A percentile compares a stretch with the other conserved stretches of the same genome.
These are phyloP conservation scores for Xylariaceae sp. DNA, from an alignment of 2,329 filamentous ascomycete species.

Conservation along the genomic window DNA sequence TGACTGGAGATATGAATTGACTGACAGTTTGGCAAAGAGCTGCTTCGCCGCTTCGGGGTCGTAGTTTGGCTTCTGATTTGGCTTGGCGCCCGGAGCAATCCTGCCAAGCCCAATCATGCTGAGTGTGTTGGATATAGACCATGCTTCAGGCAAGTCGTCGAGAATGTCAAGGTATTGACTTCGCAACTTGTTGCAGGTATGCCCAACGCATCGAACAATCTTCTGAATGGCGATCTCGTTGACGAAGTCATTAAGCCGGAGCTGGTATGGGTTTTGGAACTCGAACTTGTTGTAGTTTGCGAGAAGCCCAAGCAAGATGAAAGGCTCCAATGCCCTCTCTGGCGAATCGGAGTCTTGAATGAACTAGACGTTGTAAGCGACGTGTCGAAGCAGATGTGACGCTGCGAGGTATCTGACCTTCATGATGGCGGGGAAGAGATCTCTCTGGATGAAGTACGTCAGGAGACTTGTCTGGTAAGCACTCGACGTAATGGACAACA, in stretches of 20 bases:
- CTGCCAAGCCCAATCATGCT: slow-evolving; percentile 78
- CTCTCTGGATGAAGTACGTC: slow-evolving; percentile 90
- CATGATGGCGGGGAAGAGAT: slow-evolving; percentile 90
- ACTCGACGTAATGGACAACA: slow-evolving; percentile 81
- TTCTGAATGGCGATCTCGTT: slow-evolving; percentile 83
- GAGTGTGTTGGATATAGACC: slow-evolving; percentile 76
- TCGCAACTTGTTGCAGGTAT: slow-evolving; percentile 62
- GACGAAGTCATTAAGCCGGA: slow-evolving; percentile 90
- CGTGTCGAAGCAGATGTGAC: neutral
- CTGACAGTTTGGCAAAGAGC: slow-evolving; percentile 73
- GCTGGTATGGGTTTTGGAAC: slow-evolving; percentile 91
- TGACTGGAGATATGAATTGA: slow-evolving; percentile 18
- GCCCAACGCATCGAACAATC: slow-evolving; percentile 70
- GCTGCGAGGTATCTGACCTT: slow-evolving; percentile 55
- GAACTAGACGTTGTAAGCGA: slow-evolving; percentile 48
- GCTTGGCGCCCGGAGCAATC: slow-evolving; percentile 63
- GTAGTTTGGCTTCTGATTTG: slow-evolving; percentile 52
- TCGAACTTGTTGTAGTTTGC: slow-evolving; percentile 99
- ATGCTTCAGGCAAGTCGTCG: slow-evolving; percentile 85
- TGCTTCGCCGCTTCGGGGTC: slow-evolving; percentile 77
- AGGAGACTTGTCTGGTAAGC: slow-evolving; percentile 92
- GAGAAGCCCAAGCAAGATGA: slow-evolving; percentile 77
- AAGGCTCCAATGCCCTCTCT: slow-evolving; percentile 63
- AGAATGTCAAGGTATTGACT: slow-evolving; percentile 78
- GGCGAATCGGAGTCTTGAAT: slow-evolving; percentile 71